Evolutionary conservation across 2,329 filamentous ascomycete species (phyloP).

Genomic region (Trichoderma cornu-damae): DNA sequence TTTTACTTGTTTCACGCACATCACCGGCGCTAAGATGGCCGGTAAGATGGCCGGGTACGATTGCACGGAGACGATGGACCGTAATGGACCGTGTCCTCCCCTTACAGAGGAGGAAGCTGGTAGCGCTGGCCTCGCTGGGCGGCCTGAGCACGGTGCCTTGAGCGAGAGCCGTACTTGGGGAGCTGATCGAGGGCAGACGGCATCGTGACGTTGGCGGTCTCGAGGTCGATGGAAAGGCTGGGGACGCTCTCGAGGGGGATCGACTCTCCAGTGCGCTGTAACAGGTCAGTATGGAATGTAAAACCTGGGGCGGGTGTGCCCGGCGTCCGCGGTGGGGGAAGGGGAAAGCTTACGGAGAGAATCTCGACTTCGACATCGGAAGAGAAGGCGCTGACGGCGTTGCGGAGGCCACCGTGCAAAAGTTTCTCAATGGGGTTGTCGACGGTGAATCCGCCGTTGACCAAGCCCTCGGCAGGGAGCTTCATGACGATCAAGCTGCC

Average conservation of each 20-base stretch:
- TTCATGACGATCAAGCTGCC: slow-evolving; percentile 36
- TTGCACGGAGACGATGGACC: not conserved
- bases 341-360: slow-evolving; percentile 28
- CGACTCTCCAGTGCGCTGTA: slow-evolving; percentile 31
- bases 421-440: slow-evolving; percentile 58
- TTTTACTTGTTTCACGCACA: not conserved
- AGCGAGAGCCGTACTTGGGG: slow-evolving; percentile 25
- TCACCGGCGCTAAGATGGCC: not conserved
- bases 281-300: not conserved
- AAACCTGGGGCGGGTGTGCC: too few relatives aligned
- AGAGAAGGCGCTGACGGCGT: slow-evolving; percentile 26
- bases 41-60: not conserved
- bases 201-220: slow-evolving; percentile 30
- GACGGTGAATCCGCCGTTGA: slow-evolving; percentile 36
- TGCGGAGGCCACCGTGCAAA: slow-evolving; percentile 27
- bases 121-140: not conserved
- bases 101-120: not conserved
- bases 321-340: too few relatives aligned
- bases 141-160: slow-evolving; percentile 7
- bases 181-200: slow-evolving; percentile 27
- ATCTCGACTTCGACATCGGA: slow-evolving; percentile 32
- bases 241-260: slow-evolving; percentile 28
- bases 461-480: slow-evolving; percentile 31
- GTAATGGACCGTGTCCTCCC: not conserved
- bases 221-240: slow-evolving; percentile 36